Base-by-base conservation (phyloP, 495 filamentous ascomycete species). In the Talaromyces stipitatus region DNA sequence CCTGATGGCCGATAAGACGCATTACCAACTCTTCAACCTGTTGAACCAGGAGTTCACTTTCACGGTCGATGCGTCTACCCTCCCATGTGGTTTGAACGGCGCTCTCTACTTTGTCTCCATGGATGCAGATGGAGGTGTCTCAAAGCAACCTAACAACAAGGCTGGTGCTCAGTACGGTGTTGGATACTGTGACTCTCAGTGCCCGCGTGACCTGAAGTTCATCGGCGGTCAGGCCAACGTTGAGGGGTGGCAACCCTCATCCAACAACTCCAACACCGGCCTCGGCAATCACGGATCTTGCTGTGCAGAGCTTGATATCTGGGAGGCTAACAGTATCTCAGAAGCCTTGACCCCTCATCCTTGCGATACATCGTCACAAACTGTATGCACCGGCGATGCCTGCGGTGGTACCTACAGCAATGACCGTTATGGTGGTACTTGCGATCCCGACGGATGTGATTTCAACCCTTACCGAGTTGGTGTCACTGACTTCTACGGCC, bases 371-470 rank as follows among this genome's bases (percentile, higher is more conserved):
- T 70, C 80, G 38, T 72, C 68, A 28, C 79, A 82, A 61, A 78
- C 76, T 56, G 70, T 79, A 60, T 90, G 87, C 72, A 67, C 70
- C 24, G 83, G 80, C 22, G 69, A 71, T 41, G 63, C 71, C 23
- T 88, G 85, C 59, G 82, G 79, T 45, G 77, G 77, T 41, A 72
- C 73, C 12, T 75, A 77, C 62, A 68, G 61, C 41, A n/a, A 33
- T 12, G 61, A 67, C 56, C 72, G 74, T 55, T 80, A 81, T 59
- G 69, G 52, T 36, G 81, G 78, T 50, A 77, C 82, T 55, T 91
- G 88, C 66, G 89, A 92, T 65, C 82, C 88, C 59, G 85, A 85
- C 65, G 86, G 86, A 56, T 91, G 88, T 69, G 87, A 89, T 66
- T 89, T 86, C 82, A 91, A 91, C 82, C 71, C 82, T 14, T 90